These are phyloP conservation scores for Casuarina equisetifolia DNA, from an alignment of 306 rosid species.

Conservation along the genomic window DNA sequence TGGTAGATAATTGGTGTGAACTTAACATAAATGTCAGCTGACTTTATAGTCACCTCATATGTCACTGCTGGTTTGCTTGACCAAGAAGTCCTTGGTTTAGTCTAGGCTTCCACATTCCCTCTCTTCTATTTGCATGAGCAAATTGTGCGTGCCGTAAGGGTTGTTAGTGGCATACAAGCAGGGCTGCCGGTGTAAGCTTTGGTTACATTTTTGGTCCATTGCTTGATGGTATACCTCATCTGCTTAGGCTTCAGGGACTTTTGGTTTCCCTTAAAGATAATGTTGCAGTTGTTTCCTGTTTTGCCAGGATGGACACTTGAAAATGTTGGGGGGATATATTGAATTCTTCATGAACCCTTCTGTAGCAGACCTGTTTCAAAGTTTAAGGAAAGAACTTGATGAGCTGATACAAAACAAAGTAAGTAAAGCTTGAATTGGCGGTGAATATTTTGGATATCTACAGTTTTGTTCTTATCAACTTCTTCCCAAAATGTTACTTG, in stretches of 20 bases:
- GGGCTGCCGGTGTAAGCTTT: slow-evolving; percentile 6
- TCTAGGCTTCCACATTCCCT: background rate
- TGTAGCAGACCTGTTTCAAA: slow-evolving; percentile 68
- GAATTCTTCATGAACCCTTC: slow-evolving; percentile 88
- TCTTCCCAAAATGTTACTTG: slow-evolving; percentile 20
- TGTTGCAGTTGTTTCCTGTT: slow-evolving; percentile 17
- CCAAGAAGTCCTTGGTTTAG: background rate
- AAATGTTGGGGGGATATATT: slow-evolving; percentile 92
- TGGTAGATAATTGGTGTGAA: background rate
- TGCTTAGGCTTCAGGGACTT: background rate
- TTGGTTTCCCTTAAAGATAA: slow-evolving; percentile 1
- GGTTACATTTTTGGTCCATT: background rate
- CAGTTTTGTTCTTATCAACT: slow-evolving; percentile 20
- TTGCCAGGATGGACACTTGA: slow-evolving; percentile 79
- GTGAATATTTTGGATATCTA: background rate
- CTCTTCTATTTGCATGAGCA: slow-evolving; percentile 8
- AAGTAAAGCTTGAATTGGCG: slow-evolving; percentile 31
- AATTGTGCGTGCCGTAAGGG: background rate
- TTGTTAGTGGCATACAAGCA: background rate
- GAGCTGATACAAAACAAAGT: slow-evolving; percentile 81
- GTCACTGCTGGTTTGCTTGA: background rate
- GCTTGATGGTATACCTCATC: background rate
- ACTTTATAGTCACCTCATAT: background rate
- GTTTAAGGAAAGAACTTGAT: slow-evolving; percentile 70
- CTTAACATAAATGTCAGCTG: background rate